Evolutionary conservation across 345 rosid genomes (phyloP).

Genomic region (Sonneratia caseolaris): DNA sequence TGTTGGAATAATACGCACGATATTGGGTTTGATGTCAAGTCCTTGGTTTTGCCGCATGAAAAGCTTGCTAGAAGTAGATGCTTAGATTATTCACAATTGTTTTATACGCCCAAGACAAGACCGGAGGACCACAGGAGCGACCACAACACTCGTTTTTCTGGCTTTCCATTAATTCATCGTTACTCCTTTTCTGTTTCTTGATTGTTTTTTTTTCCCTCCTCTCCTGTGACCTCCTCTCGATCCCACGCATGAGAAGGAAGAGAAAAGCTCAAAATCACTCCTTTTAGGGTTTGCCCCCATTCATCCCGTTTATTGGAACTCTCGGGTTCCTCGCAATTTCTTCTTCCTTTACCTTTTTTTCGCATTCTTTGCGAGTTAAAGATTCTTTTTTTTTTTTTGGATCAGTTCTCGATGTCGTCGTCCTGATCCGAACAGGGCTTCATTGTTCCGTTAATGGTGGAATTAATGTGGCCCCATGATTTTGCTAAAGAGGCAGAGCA

Average conservation of each 20-base stretch:
- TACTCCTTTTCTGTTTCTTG: not conserved
- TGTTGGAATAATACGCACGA: no score
- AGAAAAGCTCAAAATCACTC: not conserved
- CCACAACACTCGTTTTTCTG: not conserved
- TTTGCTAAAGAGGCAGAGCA: slow-evolving; percentile 35
- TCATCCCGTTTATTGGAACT: not conserved
- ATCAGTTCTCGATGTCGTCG: not conserved
- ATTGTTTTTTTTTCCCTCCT: not conserved
- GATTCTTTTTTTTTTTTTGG: not conserved
- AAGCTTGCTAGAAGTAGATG: no score
- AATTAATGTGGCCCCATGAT: slow-evolving; percentile 27
- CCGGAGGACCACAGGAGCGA: no score
- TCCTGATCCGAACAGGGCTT: not conserved
- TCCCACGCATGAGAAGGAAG: not conserved
- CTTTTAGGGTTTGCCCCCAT: not conserved
- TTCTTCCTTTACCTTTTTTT: not conserved
- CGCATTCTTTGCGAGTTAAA: not conserved
- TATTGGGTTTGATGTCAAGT: no score
- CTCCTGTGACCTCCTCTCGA: not conserved
- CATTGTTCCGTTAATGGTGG: slow-evolving; percentile 16
- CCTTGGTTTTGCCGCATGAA: no score
- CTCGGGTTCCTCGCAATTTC: not conserved
- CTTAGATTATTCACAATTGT: no score
- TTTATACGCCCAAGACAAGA: no score
- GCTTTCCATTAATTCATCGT: not conserved